These are phyloP conservation scores for Solanum ossicruentum DNA, from an alignment of 257 asterid genomes.

Conservation along the genomic window DNA sequence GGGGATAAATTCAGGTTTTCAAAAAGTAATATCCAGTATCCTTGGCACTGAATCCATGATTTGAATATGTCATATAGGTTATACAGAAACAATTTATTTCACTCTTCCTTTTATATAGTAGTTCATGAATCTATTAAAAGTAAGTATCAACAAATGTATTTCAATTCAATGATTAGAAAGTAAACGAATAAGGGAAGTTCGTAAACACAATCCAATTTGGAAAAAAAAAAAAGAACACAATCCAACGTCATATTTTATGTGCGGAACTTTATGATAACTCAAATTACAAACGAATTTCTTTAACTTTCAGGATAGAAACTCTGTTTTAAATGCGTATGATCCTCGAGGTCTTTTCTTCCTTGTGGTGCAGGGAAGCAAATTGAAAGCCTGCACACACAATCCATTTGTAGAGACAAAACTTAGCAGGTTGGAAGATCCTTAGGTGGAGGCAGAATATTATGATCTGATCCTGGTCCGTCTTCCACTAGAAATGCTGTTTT, in stretches of 20 bases:
- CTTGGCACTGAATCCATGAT: background rate
- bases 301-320: too few relatives aligned
- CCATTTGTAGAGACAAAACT: background rate
- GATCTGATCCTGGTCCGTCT: slow-evolving; percentile 41
- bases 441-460: slow-evolving; percentile 37
- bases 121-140: background rate
- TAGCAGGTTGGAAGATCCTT: slow-evolving; percentile 47
- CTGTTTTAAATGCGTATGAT: background rate
- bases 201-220: background rate
- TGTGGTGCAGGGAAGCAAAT: background rate
- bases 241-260: background rate
- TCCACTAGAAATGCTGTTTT: slow-evolving; percentile 49
- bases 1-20: background rate
- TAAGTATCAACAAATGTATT: background rate
- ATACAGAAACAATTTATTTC: background rate
- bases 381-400: background rate
- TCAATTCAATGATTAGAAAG: background rate
- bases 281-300: background rate
- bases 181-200: background rate
- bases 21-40: background rate
- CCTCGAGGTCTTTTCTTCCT: background rate
- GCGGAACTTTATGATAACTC: background rate
- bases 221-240: background rate
- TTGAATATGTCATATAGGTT: background rate
- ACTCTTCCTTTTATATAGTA: too few relatives aligned